Base-by-base conservation (phyloP, 148 eudicot genomes). In the Vaccinium vitisidaea region DNA sequence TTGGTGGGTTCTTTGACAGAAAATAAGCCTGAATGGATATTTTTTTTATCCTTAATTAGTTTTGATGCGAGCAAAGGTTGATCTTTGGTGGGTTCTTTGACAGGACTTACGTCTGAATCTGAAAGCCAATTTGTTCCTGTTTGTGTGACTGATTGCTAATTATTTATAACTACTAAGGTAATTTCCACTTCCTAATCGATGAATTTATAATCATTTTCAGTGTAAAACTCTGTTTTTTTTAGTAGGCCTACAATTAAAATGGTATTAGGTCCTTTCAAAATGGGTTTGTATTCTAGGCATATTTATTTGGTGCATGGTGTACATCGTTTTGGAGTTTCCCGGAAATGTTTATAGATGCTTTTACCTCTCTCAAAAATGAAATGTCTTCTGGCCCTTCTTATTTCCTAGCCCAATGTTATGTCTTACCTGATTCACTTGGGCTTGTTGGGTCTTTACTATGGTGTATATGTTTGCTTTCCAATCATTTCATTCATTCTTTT, bases 221-320 rank as follows among this genome's bases (percentile, higher is more conserved):
- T 30, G 30, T 30, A 30, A 30, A 30, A 30, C 30, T 30, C 30
- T 30, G 30, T 30, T 30, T 30, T 30, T n/a, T 30, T 30, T 30
- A 1, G 0, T 30, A 30, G 30, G 30, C 30, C 30, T 30, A 30
- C 30, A 0, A 30, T 30, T 30, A 30, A 30, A 30, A 30, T 30
- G 30, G 30, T 30, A 30, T 30, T 30, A 30, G 30, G 30, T 30
- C 30, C 30, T 56, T 58, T 23, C 19, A n/a, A 32, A 39, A 15
- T 56, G 46, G 23, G 70, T 16, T 80, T 53, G 2, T 80, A 58
- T 15, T 18, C 27, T 32, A 52, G 23, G n/a, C 15, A 32, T 50
- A 32, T 56, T 80, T 74, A 39, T 74, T 74, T 74, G 49, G 23
- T 39, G n/a, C n/a, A n/a, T n/a, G n/a, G n/a, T n/a, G n/a, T n/a